Base-by-base conservation (phyloP, 257 asterid genomes). In the Jacaranda copaia region DNA sequence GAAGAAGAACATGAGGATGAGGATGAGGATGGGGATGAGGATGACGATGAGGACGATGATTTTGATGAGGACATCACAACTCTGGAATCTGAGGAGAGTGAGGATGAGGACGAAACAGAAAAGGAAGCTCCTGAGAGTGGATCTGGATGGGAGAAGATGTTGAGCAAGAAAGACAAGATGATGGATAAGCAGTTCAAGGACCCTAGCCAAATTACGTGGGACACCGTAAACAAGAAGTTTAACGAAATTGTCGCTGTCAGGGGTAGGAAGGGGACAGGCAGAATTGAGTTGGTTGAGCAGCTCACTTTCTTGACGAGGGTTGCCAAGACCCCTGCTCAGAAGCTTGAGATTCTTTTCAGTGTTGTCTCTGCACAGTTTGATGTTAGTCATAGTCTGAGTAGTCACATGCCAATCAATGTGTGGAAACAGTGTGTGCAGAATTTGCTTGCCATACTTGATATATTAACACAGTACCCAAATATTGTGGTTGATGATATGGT, bases 251-350 rank as follows among this genome's bases (percentile, higher is more conserved):
- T 89, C 58, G 91, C 99, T 70, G 96, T 89, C 25, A 90, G 97
- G 83, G 98, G 97, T 80, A 88, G 86, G 81, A 95, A 93, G 81
- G 99, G 99, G 13, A 95, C 99, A 0, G 99, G 97, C 53, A 95
- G 89, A 77, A 84, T 89, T 61, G 99, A 95, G 83, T 80, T 95
- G 84, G 91, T 95, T 68, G 98, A 93, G 87, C 99, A 90, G 87
- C 98, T 95, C 77, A 91, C 98, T 55, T 93, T 93, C 88, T 82
- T 95, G 73, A 90, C 97, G 3, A 87, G 93, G 77, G 97, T 91
- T 73, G 96, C 99, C n/a, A 93, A 91, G 87, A 95, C 99, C 25
- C 99, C 99, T 45, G 96, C 99, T 2, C 99, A 93, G 86, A 91
- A 91, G 89, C 96, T 95, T 55, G 98, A 95, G 88, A 93, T 95